Percentiles rank a stretch among this genome's conserved stretches.
These are phyloP conservation scores for Talaromyces wortmannii DNA, from an alignment of 495 filamentous ascomycete species.

Conservation along the genomic window DNA sequence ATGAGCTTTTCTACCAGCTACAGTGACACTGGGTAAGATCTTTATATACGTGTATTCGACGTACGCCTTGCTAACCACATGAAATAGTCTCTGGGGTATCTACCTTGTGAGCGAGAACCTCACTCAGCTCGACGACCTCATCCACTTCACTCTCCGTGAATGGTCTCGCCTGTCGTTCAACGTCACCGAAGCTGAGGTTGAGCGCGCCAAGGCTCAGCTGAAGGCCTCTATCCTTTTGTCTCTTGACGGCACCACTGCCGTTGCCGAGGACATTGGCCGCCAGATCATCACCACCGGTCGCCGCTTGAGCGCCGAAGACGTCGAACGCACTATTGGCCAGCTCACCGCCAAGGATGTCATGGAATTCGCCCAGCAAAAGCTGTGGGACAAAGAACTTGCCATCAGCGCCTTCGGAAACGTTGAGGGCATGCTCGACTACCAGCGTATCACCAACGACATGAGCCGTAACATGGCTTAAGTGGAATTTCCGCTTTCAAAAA, in stretches of 20 bases:
- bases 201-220: conserved; percentile 98
- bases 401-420: conserved; percentile 87
- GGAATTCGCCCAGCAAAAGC: conserved; percentile 79
- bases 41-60: background rate
- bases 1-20: conserved; percentile 99
- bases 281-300: conserved; percentile 97
- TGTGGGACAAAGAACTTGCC: conserved; percentile 97
- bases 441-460: conserved; percentile 84
- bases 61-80: conserved; percentile 6
- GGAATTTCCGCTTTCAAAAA: background rate
- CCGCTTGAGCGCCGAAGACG: conserved; percentile 83
- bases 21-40: conserved; percentile 89
- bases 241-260: conserved; percentile 93
- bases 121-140: conserved; percentile 81
- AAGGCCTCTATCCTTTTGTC: conserved; percentile 97
- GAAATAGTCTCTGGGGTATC: conserved; percentile 90
- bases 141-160: conserved; percentile 97
- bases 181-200: conserved; percentile 84
- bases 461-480: conserved; percentile 53
- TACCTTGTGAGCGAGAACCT: conserved; percentile 92
- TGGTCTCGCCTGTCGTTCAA: conserved; percentile 87
- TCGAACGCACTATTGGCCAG: conserved; percentile 78
- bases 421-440: conserved; percentile 87
- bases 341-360: conserved; percentile 97
- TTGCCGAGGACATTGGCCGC: conserved; percentile 96